phyloP scores from a whole-genome alignment of 805 yeast genomes.

The Zygosaccharomyces rouxii region DNA sequence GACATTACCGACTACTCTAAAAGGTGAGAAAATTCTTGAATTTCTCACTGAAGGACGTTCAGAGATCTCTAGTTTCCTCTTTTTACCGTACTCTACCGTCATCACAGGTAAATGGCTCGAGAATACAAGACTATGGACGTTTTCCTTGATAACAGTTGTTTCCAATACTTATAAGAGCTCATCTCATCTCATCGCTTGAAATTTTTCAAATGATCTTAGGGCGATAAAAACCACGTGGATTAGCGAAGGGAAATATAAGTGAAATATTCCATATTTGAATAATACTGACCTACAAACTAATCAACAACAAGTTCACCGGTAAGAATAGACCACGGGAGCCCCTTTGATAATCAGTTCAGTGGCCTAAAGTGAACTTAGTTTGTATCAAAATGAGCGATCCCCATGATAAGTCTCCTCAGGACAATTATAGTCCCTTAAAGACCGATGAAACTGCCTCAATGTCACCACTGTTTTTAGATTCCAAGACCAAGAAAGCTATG shows the following conservation, averaged over 20 bases:
- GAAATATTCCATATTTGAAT: background rate
- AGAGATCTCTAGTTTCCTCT: conserved; percentile 16
- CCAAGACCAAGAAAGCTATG: conserved; percentile 53
- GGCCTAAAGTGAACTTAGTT: background rate
- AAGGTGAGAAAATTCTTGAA: conserved; percentile 76
- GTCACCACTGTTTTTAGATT: conserved; percentile 33
- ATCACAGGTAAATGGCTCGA: background rate
- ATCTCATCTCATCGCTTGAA: conserved; percentile 9
- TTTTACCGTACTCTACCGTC: conserved; percentile 16
- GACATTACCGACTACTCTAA: conserved; percentile 87
- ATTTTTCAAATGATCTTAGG: conserved; percentile 1
- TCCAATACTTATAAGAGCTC: background rate
- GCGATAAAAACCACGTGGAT: background rate
- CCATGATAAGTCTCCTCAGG: background rate
- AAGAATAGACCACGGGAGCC: background rate
- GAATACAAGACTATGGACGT: background rate
- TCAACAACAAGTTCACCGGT: background rate
- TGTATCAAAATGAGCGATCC: background rate
- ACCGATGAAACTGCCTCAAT: conserved; percentile 14
- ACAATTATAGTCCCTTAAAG: background rate
- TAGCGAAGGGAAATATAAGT: background rate
- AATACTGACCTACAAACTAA: too few species aligned
- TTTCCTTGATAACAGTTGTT: background rate
- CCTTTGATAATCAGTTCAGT: background rate
- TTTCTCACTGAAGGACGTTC: conserved; percentile 10